Conservation (phyloP, 2,329 filamentous ascomycete species). For the Alternaria arbusti region DNA sequence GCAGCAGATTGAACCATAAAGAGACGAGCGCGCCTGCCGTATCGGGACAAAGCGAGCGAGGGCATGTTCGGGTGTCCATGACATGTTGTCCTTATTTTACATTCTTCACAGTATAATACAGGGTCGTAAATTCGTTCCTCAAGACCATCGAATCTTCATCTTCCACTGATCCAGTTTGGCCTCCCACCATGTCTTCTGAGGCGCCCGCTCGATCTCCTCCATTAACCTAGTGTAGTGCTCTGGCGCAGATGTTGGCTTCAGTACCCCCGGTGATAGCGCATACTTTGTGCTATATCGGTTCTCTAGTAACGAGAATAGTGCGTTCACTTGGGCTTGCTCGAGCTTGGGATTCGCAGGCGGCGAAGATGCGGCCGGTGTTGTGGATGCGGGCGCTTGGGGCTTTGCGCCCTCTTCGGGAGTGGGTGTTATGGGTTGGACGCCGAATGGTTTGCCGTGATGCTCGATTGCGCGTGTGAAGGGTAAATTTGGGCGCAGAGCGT, state of each 20-base stretch:
- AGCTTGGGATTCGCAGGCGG: conserved; percentile 23
- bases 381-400: conserved; percentile 11
- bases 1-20: background rate
- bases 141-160: conserved; percentile 46
- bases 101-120: conserved; percentile 11
- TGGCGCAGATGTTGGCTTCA: conserved; percentile 44
- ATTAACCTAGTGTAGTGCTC: conserved; percentile 46
- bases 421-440: conserved; percentile 34
- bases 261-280: conserved; percentile 31
- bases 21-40: background rate
- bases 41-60: too few relatives aligned
- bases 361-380: conserved; percentile 13
- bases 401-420: conserved; percentile 17
- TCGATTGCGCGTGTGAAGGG: conserved; percentile 54
- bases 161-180: conserved; percentile 47
- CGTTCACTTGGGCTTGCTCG: conserved; percentile 60
- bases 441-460: conserved; percentile 44
- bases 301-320: conserved; percentile 66
- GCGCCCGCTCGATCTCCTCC: conserved; percentile 45
- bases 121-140: background rate
- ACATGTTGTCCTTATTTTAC: background rate
- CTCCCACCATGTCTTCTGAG: conserved; percentile 44
- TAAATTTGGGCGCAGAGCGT: conserved; percentile 57
- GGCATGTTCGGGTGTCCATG: too few relatives aligned
- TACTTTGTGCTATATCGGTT: conserved; percentile 60